Conservation (phyloP, 345 rosid genomes). For the Psidium friedrichsthalianum region DNA sequence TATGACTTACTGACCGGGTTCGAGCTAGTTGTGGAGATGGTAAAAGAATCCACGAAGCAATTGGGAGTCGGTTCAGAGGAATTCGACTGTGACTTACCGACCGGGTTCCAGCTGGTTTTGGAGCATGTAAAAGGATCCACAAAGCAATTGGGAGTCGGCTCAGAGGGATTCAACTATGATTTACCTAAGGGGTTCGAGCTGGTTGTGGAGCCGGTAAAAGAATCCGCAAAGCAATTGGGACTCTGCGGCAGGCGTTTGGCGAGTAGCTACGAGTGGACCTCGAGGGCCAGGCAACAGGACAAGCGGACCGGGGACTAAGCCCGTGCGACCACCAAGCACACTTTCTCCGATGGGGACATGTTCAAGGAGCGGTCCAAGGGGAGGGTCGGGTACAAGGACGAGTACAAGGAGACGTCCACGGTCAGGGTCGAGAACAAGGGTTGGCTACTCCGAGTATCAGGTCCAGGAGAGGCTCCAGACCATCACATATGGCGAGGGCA, state of each 20-base stretch:
- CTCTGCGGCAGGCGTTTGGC: too few relatives aligned
- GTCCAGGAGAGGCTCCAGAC: background rate
- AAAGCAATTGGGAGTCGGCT: background rate
- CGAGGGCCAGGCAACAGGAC: background rate
- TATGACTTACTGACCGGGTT: background rate
- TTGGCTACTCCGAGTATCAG: slow-evolving; percentile 7
- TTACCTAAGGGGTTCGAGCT: too few relatives aligned
- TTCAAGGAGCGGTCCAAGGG: slow-evolving; percentile 3
- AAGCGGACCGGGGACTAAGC: background rate
- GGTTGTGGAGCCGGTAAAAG: too few relatives aligned
- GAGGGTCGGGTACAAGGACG: slow-evolving; percentile 5
- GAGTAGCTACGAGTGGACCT: too few relatives aligned
- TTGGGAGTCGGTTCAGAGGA: background rate
- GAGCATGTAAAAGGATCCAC: too few relatives aligned
- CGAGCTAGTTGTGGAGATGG: background rate
- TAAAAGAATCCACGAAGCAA: too few relatives aligned
- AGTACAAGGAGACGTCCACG: too few relatives aligned
- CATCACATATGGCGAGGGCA: background rate
- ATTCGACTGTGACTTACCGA: too few relatives aligned
- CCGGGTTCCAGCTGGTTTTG: too few relatives aligned
- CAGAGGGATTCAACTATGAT: background rate
- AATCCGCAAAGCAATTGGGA: background rate
- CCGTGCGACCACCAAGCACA: background rate
- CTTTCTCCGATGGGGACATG: background rate
- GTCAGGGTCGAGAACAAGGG: too few relatives aligned